Base-by-base conservation (phyloP, 441 rosid species). In the Populus hybrid region DNA sequence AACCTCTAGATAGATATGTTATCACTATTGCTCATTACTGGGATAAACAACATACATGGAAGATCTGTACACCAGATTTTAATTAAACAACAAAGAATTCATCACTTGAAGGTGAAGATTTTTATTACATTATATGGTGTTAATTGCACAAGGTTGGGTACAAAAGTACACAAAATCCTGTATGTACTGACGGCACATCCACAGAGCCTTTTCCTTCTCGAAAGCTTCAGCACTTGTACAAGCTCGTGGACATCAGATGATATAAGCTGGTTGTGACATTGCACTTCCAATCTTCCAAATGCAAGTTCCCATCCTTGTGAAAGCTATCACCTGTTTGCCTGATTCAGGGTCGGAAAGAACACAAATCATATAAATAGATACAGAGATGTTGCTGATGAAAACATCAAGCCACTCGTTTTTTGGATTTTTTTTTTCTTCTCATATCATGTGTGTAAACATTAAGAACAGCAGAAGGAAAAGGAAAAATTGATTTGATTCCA, bases 301-400 rank as follows among this genome's bases (percentile, higher is more conserved):
- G 29, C 33, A 38, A 68, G 21, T 2, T 23, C 71, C 45, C 24
- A 20, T 42, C 33, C 45, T 65, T 9, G 38, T 31, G 65, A 24
- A 78, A 63, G 66, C 45, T 0, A 31, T 87, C 81, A 85, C 78
- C 81, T 70, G 80, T 71, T 78, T 16, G 78, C 66, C 81, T 76
- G 71, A 35, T 80, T 40, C 56, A 65, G 29, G 42, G 42, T 0
- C 11, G 53, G 9, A 8, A 45, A 23, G 12, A 23, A 14, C 3
- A 67, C 23, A 3, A 20, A 64, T 9, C 5, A 69, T 24, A 31
- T 31, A 36, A 36, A 36, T 18, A 53, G 9, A 40, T 53, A 1
- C 0, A 31, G 33, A 40, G 45, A 18, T 20, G 18, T 18, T 53
- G 61, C 61, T 18, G 61, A 53, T 18, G 18, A 18, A 53, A 53